phyloP scores from a whole-genome alignment of 1,284 basidiomycete species.

The Leccinum pallidistipes region DNA sequence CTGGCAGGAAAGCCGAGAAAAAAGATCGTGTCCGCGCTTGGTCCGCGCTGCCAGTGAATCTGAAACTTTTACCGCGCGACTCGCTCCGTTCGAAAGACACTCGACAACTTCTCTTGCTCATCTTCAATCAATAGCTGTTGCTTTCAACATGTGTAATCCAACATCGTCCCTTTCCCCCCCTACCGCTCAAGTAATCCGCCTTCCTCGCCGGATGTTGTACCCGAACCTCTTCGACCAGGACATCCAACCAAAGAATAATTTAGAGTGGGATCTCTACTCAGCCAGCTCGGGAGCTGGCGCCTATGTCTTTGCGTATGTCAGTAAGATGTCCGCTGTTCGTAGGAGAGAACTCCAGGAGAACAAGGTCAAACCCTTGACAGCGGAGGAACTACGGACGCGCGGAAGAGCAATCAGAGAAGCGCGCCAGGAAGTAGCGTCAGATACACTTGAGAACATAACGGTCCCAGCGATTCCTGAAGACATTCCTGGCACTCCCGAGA shows the following conservation, averaged over 20 bases:
- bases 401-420: constrained; percentile 67
- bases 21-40: constrained; percentile 82
- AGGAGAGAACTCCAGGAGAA: constrained; percentile 83
- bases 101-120: constrained; percentile 77
- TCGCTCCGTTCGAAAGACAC: constrained; percentile 86
- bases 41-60: constrained; percentile 43
- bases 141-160: constrained; percentile 94
- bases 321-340: constrained; percentile 97
- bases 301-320: constrained; percentile 85
- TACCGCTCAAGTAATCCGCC: constrained; percentile 77
- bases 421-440: constrained; percentile 35
- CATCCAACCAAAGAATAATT: constrained; percentile 66
- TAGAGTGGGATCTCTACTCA: constrained; percentile 82
- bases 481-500: constrained; percentile 12
- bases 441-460: constrained; percentile 25
- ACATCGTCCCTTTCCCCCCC: constrained; percentile 87
- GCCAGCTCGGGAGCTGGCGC: constrained; percentile 64
- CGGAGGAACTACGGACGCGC: constrained; percentile 82
- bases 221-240: constrained; percentile 67
- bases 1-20: constrained; percentile 79
- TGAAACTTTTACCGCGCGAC: constrained; percentile 89
- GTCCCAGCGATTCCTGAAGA: constrained; percentile 21
- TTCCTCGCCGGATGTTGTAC: constrained; percentile 89
- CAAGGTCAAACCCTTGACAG: constrained; percentile 75
- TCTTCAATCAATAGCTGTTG: constrained; percentile 97